A percentile compares a stretch with the other conserved stretches of the same genome.
Evolutionary conservation across 352 stramenopile species (phyloP).

Genomic region (Phytophthora palmivora): DNA sequence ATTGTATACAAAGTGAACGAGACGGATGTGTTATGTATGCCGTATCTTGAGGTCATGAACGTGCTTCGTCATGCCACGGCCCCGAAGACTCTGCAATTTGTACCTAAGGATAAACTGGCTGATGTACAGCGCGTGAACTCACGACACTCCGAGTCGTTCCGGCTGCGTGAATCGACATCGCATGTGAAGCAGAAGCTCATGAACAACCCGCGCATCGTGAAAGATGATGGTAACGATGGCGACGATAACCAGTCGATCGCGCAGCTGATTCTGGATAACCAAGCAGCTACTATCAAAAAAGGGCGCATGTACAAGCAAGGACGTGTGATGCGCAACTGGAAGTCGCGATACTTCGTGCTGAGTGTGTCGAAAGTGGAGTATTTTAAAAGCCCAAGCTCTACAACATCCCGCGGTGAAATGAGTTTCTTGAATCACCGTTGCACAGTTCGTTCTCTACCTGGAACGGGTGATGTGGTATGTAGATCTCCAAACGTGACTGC

Average conservation of each 20-base stretch:
- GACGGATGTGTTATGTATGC: slow-evolving; percentile 83
- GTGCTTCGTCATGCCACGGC: slow-evolving; percentile 69
- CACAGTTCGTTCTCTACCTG: slow-evolving; percentile 75
- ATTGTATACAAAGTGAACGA: slow-evolving; percentile 92
- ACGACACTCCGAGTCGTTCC: slow-evolving; percentile 79
- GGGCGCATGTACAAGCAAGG: slow-evolving; percentile 90
- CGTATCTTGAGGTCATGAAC: slow-evolving; percentile 87
- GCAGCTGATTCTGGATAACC: slow-evolving; percentile 86
- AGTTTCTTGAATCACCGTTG: slow-evolving; percentile 83
- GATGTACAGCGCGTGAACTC: slow-evolving; percentile 88
- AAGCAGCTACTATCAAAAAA: slow-evolving; percentile 89
- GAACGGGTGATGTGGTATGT: slow-evolving; percentile 70
- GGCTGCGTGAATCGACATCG: slow-evolving; percentile 65
- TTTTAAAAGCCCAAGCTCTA: slow-evolving; percentile 86
- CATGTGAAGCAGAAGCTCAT: slow-evolving; percentile 76
- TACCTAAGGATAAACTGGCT: slow-evolving; percentile 85
- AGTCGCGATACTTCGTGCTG: slow-evolving; percentile 89
- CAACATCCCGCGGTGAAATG: slow-evolving; percentile 75
- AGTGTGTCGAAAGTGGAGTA: slow-evolving; percentile 89
- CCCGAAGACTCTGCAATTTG: slow-evolving; percentile 85
- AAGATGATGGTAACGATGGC: slow-evolving; percentile 71
- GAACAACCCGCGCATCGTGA: slow-evolving; percentile 75
- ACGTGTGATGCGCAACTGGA: slow-evolving; percentile 85
- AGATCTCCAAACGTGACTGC: slow-evolving; percentile 77
- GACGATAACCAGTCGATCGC: slow-evolving; percentile 86